Conservation (phyloP, 2,329 filamentous ascomycete genomes). For the Ophiocordyceps robertsii region DNA sequence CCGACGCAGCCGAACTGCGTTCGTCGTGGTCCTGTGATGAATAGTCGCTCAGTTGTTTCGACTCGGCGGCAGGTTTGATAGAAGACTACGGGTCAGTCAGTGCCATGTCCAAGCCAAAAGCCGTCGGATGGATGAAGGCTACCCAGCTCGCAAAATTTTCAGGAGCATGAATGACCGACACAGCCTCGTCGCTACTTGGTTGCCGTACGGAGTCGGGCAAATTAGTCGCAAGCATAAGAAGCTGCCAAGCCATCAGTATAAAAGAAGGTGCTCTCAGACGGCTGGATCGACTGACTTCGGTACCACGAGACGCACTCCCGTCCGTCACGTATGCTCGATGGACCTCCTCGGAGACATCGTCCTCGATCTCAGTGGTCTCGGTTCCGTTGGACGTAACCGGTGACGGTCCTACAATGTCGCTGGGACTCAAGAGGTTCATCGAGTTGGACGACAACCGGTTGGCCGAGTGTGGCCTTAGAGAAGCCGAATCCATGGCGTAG, state of each 20-base stretch:
- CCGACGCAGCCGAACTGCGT: constrained; percentile 14
- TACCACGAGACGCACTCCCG: constrained; percentile 9
- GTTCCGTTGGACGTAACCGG: constrained; percentile 79
- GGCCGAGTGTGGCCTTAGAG: constrained; percentile 37
- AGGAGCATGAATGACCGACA: constrained; percentile 86
- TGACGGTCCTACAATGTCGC: constrained; percentile 64
- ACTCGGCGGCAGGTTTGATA: constrained; percentile 29
- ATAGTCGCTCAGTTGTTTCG: constrained; percentile 18
- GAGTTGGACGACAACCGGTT: constrained; percentile 33
- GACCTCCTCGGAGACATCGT: constrained; percentile 54
- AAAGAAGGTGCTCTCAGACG: background rate
- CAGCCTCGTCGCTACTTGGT: constrained; percentile 58
- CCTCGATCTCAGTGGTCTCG: constrained; percentile 72
- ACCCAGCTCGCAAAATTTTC: constrained; percentile 75
- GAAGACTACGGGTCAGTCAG: constrained; percentile 21
- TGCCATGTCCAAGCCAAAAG: background rate
- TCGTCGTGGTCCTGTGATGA: constrained; percentile 25
- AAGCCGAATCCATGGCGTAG: constrained; percentile 26
- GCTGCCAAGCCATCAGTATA: constrained; percentile 17
- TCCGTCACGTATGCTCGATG: constrained; percentile 14
- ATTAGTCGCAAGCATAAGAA: constrained; percentile 41
- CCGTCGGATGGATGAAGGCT: background rate
- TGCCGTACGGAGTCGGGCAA: constrained; percentile 44
- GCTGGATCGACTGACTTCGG: constrained; percentile 14
- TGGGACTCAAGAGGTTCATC: constrained; percentile 47